Evolutionary conservation across 805 yeast species (phyloP).

Genomic region (Candida gorgasii): DNA sequence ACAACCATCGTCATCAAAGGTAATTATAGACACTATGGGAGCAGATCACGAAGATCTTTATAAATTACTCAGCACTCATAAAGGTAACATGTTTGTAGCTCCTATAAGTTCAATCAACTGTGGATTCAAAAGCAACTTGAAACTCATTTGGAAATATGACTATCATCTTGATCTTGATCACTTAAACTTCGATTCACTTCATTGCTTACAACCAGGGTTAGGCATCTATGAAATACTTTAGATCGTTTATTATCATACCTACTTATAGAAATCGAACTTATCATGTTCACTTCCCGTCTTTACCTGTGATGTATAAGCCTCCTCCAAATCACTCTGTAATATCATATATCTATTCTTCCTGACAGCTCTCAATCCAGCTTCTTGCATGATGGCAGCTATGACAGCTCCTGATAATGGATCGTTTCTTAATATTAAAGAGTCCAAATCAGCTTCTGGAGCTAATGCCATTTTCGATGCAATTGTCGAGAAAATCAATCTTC

Average conservation of each 20-base stretch:
- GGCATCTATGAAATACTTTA: slow-evolving; percentile 48
- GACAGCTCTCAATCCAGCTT: slow-evolving; percentile 98
- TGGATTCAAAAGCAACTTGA: slow-evolving; percentile 19
- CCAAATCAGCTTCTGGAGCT: slow-evolving; percentile 97
- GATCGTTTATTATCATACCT: slow-evolving; percentile 2
- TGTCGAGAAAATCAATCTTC: slow-evolving; percentile 93
- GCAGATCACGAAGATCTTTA: slow-evolving; percentile 21
- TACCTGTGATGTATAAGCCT: slow-evolving; percentile 96
- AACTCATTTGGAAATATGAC: slow-evolving; percentile 29
- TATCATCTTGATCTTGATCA: slow-evolving; percentile 76
- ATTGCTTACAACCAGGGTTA: slow-evolving; percentile 62
- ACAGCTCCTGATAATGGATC: slow-evolving; percentile 97
- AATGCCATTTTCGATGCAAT: slow-evolving; percentile 96
- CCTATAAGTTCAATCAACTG: slow-evolving; percentile 39
- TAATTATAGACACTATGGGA: slow-evolving; percentile 54
- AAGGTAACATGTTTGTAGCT: slow-evolving; percentile 29
- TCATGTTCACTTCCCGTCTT: slow-evolving; percentile 94
- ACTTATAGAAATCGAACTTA: slow-evolving; percentile 96
- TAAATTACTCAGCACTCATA: slow-evolving; percentile 4
- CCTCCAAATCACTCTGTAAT: slow-evolving; percentile 93
- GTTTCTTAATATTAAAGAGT: slow-evolving; percentile 89
- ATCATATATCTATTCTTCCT: slow-evolving; percentile 97
- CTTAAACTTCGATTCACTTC: slow-evolving; percentile 46
- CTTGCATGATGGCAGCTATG: slow-evolving; percentile 99
- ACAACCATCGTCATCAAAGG: slow-evolving; percentile 12